Conservation (phyloP, 805 yeast species). For the Saccharomyces paradoxus region DNA sequence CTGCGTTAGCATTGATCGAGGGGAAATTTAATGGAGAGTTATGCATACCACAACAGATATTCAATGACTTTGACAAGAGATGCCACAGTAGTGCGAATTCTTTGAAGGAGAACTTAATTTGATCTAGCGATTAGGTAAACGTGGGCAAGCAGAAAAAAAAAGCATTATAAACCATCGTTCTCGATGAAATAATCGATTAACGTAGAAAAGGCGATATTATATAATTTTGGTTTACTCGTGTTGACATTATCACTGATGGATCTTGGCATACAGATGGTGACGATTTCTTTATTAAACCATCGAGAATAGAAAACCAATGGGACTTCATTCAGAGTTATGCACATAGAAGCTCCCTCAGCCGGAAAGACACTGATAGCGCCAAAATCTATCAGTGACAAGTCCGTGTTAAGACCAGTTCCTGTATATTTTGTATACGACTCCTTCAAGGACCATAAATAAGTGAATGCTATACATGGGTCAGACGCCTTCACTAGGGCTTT, state of each 20-base stretch:
- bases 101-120: neutral
- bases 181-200: neutral
- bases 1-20: slow-evolving; percentile 39
- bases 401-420: slow-evolving; percentile 51
- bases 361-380: slow-evolving; percentile 8
- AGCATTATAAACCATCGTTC: neutral
- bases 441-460: slow-evolving; percentile 70
- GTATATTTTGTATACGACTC: slow-evolving; percentile 63
- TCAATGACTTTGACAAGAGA: neutral
- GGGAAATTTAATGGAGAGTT: slow-evolving; percentile 24
- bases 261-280: slow-evolving; percentile 10
- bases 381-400: slow-evolving; percentile 27
- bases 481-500: slow-evolving; percentile 20
- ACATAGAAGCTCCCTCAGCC: neutral
- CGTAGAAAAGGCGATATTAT: neutral
- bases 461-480: slow-evolving; percentile 31
- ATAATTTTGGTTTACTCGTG: neutral
- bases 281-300: slow-evolving; percentile 17
- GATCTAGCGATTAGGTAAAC: neutral
- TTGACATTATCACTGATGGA: neutral
- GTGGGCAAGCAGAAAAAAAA: neutral
- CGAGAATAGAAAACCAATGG: slow-evolving; percentile 14
- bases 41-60: slow-evolving; percentile 19
- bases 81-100: neutral
- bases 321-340: slow-evolving; percentile 5